Evolutionary conservation across 768 basidiomycete genomes (phyloP).

Genomic region (Hebeloma cylindrosporum): DNA sequence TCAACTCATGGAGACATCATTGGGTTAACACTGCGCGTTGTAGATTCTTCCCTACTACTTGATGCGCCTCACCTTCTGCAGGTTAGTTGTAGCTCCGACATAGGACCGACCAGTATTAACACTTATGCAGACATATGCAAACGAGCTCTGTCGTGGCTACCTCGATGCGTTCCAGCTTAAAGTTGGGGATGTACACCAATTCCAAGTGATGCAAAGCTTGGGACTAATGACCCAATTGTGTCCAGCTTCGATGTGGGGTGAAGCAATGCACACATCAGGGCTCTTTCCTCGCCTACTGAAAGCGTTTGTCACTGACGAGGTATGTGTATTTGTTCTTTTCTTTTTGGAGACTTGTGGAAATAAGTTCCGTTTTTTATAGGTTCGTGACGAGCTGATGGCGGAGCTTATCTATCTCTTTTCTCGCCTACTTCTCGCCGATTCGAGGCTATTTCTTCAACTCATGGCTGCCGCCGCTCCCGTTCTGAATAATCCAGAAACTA

Average conservation of each 20-base stretch:
- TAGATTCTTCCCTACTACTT: constrained; percentile 80
- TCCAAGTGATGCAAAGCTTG: constrained; percentile 60
- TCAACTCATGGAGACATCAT: constrained; percentile 72
- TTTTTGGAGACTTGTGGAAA: background rate
- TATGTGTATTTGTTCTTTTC: constrained; percentile 22
- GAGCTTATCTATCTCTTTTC: constrained; percentile 74
- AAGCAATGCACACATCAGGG: constrained; percentile 69
- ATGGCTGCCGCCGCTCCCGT: constrained; percentile 60
- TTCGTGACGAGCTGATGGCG: constrained; percentile 48
- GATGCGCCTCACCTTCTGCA: constrained; percentile 62
- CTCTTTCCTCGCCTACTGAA: constrained; percentile 66
- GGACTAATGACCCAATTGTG: constrained; percentile 62
- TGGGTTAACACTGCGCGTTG: constrained; percentile 61
- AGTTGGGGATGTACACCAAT: constrained; percentile 51
- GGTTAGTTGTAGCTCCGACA: constrained; percentile 37
- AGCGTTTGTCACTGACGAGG: constrained; percentile 66
- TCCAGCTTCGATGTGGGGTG: constrained; percentile 67
- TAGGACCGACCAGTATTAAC: background rate
- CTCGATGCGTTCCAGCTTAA: constrained; percentile 49
- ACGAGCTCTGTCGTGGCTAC: constrained; percentile 60
- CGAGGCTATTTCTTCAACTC: constrained; percentile 66
- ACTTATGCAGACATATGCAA: constrained; percentile 45
- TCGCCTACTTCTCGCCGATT: constrained; percentile 68
- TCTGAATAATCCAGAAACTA: constrained; percentile 46
- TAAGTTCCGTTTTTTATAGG: constrained; percentile 26